Conservation (phyloP, 768 basidiomycete genomes). For the Calocera cornea region DNA sequence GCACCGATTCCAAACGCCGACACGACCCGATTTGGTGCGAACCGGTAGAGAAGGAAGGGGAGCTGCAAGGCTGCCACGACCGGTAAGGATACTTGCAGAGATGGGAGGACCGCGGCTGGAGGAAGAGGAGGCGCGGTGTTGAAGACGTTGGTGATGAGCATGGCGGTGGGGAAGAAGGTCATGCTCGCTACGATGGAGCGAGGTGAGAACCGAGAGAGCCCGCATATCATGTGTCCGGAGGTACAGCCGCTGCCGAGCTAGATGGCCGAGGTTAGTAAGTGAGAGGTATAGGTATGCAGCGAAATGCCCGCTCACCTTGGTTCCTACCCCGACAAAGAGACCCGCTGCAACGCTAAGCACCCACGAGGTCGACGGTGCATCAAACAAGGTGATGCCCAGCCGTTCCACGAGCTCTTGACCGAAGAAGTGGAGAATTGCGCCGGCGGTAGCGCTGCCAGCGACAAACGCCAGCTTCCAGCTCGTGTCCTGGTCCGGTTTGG, state of each 20-base stretch:
- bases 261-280: too few species aligned
- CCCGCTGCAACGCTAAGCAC: conserved; percentile 17
- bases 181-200: conserved; percentile 25
- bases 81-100: not conserved
- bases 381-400: conserved; percentile 7
- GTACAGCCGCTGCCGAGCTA: conserved; percentile 28
- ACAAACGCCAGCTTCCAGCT: conserved; percentile 10
- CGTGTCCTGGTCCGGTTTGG: not conserved
- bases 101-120: not conserved
- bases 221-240: conserved; percentile 28
- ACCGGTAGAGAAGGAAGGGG: not conserved
- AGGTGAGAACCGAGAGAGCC: conserved; percentile 24
- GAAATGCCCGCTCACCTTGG: conserved; percentile 25
- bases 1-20: conserved; percentile 19
- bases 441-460: conserved; percentile 9
- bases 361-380: not conserved
- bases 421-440: conserved; percentile 17
- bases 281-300: too few species aligned
- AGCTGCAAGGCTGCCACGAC: not conserved
- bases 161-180: conserved; percentile 18
- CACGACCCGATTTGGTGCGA: not conserved
- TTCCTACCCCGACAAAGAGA: conserved; percentile 23
- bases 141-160: conserved; percentile 17
- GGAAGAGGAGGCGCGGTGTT: not conserved
- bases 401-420: conserved; percentile 13